Percentiles rank a stretch among this genome's conserved stretches.
These are phyloP conservation scores for Nitzschia sp. DNA, from an alignment of 108 stramenopile species.

Conservation along the genomic window DNA sequence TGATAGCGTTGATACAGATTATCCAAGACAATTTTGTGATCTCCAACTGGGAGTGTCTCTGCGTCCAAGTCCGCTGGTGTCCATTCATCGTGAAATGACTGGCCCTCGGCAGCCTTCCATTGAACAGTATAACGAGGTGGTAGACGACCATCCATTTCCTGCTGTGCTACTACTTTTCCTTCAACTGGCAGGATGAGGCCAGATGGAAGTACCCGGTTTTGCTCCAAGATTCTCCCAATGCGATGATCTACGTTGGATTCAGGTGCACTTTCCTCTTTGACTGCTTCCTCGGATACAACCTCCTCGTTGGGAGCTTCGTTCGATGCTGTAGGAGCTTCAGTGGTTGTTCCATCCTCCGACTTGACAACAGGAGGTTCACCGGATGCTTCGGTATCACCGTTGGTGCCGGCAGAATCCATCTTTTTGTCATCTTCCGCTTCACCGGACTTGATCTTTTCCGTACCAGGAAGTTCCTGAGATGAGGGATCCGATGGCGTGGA, in stretches of 20 bases:
- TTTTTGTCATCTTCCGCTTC: neutral
- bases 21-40: conserved; percentile 5
- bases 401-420: neutral
- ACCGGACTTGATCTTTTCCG: neutral
- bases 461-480: neutral
- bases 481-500: no score
- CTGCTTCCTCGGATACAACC: neutral
- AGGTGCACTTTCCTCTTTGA: neutral
- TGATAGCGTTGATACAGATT: conserved; percentile 25
- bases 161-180: conserved; percentile 16
- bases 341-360: neutral
- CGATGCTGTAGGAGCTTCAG: neutral
- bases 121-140: conserved; percentile 25
- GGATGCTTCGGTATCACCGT: neutral
- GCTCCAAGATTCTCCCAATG: conserved; percentile 21
- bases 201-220: conserved; percentile 8
- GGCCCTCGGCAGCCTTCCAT: conserved; percentile 6
- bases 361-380: neutral
- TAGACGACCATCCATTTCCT: conserved; percentile 11
- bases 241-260: neutral
- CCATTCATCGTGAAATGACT: conserved; percentile 27
- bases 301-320: neutral
- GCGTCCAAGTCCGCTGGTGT: neutral
- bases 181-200: conserved; percentile 19
- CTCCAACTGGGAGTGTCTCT: neutral